phyloP scores from a whole-genome alignment of 139 green algal species.

The Coelastrella sp. region DNA sequence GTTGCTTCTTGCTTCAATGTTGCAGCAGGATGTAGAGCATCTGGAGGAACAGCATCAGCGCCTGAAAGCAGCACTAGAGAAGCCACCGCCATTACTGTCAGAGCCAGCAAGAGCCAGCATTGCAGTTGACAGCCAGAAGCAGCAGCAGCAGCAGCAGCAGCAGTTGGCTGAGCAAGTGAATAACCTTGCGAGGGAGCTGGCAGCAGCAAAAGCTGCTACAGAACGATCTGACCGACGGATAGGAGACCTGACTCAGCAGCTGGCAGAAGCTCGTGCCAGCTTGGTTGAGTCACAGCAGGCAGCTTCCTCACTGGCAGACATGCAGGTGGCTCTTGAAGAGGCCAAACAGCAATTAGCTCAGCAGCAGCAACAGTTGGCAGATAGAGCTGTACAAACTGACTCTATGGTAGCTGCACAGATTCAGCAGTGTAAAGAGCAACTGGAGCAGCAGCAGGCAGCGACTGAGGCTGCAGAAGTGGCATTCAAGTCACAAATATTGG shows the following conservation, averaged over 20 bases:
- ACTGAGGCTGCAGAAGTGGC: background rate
- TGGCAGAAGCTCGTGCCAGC: slow-evolving; percentile 17
- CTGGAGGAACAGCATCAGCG: slow-evolving; percentile 24
- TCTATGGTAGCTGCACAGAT: background rate
- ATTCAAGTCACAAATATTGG: no score
- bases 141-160: slow-evolving; percentile 17
- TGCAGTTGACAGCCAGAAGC: background rate
- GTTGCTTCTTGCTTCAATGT: background rate
- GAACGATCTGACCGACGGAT: background rate
- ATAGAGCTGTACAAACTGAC: background rate
- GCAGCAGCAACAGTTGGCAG: slow-evolving; percentile 14
- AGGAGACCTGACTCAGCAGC: slow-evolving; percentile 16
- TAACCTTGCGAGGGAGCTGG: background rate
- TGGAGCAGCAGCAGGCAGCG: slow-evolving; percentile 12
- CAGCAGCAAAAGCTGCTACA: background rate
- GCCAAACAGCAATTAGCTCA: background rate
- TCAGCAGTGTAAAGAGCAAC: background rate
- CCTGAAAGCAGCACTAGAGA: slow-evolving; percentile 15
- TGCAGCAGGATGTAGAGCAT: slow-evolving; percentile 37
- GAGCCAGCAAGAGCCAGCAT: background rate
- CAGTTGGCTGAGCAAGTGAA: background rate
- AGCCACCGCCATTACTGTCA: background rate
- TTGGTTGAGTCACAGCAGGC: background rate
- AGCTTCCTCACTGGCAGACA: background rate
- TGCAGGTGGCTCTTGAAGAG: background rate